Conservation (phyloP, 2,329 filamentous ascomycete species). For the Aphanocladium album region DNA sequence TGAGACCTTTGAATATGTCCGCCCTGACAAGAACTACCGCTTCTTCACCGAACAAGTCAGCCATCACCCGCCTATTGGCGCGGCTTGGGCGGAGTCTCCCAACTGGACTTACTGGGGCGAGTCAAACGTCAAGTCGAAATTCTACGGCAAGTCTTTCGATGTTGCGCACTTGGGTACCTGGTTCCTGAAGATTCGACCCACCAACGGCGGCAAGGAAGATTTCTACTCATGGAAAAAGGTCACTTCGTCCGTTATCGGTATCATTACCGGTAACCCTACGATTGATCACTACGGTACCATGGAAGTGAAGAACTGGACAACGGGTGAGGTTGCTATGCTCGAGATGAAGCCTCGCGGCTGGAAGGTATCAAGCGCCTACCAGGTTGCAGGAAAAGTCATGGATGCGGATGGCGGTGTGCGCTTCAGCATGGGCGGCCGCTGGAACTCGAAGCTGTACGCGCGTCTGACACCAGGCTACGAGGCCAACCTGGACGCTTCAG, state of each 20-base stretch:
- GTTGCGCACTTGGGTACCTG: slow-evolving; percentile 95
- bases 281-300: slow-evolving; percentile 98
- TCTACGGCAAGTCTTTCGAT: slow-evolving; percentile 96
- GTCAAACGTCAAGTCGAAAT: slow-evolving; percentile 91
- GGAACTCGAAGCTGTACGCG: slow-evolving; percentile 97
- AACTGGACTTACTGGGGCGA: slow-evolving; percentile 98
- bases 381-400: slow-evolving; percentile 79
- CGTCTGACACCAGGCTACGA: slow-evolving; percentile 89
- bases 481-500: slow-evolving; percentile 58
- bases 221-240: slow-evolving; percentile 99
- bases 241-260: slow-evolving; percentile 93
- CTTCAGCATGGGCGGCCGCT: slow-evolving; percentile 87
- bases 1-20: slow-evolving; percentile 93
- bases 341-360: slow-evolving; percentile 96
- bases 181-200: slow-evolving; percentile 83
- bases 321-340: slow-evolving; percentile 80
- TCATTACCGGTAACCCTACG: slow-evolving; percentile 91
- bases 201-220: slow-evolving; percentile 70
- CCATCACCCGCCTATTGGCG: slow-evolving; percentile 92
- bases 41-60: slow-evolving; percentile 99
- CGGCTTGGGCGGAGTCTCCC: slow-evolving; percentile 85
- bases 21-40: slow-evolving; percentile 94
- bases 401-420: slow-evolving; percentile 74
- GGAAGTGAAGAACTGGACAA: slow-evolving; percentile 97
- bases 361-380: slow-evolving; percentile 89